Percentiles rank a stretch among this genome's conserved stretches.
These are phyloP conservation scores for Candida arabinofermentans DNA, from an alignment of 805 yeast genomes.

Conservation along the genomic window DNA sequence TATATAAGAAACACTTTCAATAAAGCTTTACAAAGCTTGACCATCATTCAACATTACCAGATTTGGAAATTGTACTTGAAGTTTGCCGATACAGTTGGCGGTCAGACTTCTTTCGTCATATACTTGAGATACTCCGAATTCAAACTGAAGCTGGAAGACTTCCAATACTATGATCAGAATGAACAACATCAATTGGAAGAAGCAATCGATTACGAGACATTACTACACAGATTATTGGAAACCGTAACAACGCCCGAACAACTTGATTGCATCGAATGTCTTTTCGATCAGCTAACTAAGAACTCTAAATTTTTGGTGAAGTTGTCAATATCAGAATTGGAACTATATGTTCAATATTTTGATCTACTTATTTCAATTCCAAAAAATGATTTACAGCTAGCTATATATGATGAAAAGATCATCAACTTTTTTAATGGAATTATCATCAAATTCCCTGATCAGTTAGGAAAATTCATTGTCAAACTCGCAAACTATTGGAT, in stretches of 20 bases:
- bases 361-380: slow-evolving; percentile 32
- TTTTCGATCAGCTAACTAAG: slow-evolving; percentile 32
- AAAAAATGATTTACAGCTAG: neutral
- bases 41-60: slow-evolving; percentile 48
- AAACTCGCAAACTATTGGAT: slow-evolving; percentile 47
- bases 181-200: neutral
- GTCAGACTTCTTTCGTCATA: slow-evolving; percentile 32
- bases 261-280: slow-evolving; percentile 9
- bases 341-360: slow-evolving; percentile 43
- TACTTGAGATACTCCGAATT: slow-evolving; percentile 32
- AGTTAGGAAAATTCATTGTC: slow-evolving; percentile 45
- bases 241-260: slow-evolving; percentile 6
- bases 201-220: slow-evolving; percentile 25
- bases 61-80: slow-evolving; percentile 54
- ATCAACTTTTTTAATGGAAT: slow-evolving; percentile 31
- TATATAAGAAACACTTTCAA: slow-evolving; percentile 44
- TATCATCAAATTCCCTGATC: slow-evolving; percentile 52
- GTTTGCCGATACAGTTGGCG: slow-evolving; percentile 43
- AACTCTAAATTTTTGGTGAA: slow-evolving; percentile 33
- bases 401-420: slow-evolving; percentile 5
- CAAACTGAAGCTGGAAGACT: slow-evolving; percentile 7
- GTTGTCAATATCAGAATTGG: slow-evolving; percentile 41
- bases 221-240: slow-evolving; percentile 31
- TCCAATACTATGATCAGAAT: neutral
- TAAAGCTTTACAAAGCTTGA: slow-evolving; percentile 43